Base-by-base conservation (phyloP, 148 eudicot species). In the Heliosperma pusillum region DNA sequence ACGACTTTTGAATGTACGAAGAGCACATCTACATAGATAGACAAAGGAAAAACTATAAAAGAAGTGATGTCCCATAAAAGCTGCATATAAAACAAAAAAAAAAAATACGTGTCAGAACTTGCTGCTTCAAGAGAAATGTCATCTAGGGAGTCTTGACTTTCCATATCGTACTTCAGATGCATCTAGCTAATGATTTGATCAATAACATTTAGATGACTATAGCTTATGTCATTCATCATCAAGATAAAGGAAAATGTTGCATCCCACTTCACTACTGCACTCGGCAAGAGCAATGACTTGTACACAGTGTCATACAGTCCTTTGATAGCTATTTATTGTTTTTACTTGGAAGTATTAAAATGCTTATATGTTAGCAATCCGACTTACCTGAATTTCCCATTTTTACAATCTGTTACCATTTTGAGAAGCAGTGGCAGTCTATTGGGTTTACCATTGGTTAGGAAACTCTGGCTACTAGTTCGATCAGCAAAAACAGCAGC, bases 401-500 rank as follows among this genome's bases (percentile, higher is more conserved):
- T 97, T 74, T 85, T 90, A 84, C 89, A 85, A 79, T 95, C 92
- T 10, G 94, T 87, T 66, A 97, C 85, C 99, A 95, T 95, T 77
- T 92, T 84, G 52, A 95, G 70, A 72, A 95, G 89, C 76, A 95
- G 96, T 57, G 99, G 99, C 42, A 97, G 91, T 81, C 78, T 87
- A 68, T 85, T 70, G 67, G 99, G 81, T 81, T 88, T 86, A 52
- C 97, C 97, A 85, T 95, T 97, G 65, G 97, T 95, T 68, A 95
- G 94, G 77, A 92, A 95, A 42, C 92, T 85, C 82, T 95, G 99
- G 60, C 92, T 92, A 70, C 99, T 97, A 56, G 97, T 92, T 79
- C 88, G 96, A 66, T 97, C 97, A 81, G 86, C 90, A 60, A 95
- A 82, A 78, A 89, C 66, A 45, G 92, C 83, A 53, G 97, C 99